Evolutionary conservation across 1,139 yeast genomes (phyloP), one percentile per base, ranked within the genome.

Genomic region (Geotrichum cucujoidarum): DNA sequence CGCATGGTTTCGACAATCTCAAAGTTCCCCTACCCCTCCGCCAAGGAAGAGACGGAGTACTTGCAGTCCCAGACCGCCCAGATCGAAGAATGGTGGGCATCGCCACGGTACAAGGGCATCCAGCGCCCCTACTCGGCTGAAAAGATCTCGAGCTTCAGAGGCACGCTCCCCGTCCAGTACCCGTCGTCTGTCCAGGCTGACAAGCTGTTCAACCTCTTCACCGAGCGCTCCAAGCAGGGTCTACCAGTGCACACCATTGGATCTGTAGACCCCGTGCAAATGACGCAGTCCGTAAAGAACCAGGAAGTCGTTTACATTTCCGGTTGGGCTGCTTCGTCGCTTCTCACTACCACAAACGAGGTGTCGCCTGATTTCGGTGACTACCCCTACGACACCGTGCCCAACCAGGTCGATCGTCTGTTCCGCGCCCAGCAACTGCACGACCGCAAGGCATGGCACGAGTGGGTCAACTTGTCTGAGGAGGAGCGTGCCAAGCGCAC

Each of bases 301-400:
- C 74, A 74, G 48, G 77, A 77, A 51, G 74, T 76, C n/a, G 72
- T 76, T 5, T 80, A 80, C 57, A 75, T 79, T 11, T 76, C 82
- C 18, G 85, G 86, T 2, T 78, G 83, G 76, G 82, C 81, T 1
- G 76, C 80, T 44, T 74, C 78, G 2, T 67, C 76, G 5, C 68
- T 77, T 16, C 65, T 77, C 50, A 76, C 80, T 6, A 73, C 81
- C 2, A 77, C 82, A 4, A 75, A 78, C 56, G 83, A 78, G 54
- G 80, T 77, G 2, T 73, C 78, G 6, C 81, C 83, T 1, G 83
- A 77, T 58, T 75, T 77, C 55, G 83, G 82, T 18, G 83, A 78
- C 58, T 78, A 78, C 57, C 83, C 83, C 1, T 79, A 79, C 60
- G 81, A 80, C 56, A 80, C 85, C 0, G 83, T 80, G 2, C 85